Evolutionary conservation across 306 rosid species (phyloP).

Genomic region (Gillenia trifoliata): DNA sequence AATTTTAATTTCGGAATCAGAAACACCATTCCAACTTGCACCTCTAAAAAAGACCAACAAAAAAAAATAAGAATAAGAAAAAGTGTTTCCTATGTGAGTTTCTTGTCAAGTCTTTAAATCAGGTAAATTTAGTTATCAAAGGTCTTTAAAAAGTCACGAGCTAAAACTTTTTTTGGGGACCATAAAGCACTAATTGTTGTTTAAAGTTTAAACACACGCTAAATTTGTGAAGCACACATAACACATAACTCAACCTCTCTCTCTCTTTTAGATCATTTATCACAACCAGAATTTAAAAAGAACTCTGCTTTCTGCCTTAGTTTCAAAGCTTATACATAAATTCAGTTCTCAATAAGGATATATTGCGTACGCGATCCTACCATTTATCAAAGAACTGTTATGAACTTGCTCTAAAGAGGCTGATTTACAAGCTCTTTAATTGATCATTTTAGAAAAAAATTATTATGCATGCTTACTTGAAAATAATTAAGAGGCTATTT

Average conservation of each 20-base stretch:
- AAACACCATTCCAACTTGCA: no score
- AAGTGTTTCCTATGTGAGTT: neutral
- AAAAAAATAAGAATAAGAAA: neutral
- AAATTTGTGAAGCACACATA: neutral
- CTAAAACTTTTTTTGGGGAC: neutral
- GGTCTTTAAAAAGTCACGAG: neutral
- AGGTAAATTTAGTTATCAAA: neutral
- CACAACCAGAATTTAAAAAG: neutral
- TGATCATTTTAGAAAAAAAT: no score
- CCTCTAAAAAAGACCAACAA: neutral
- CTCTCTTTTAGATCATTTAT: neutral
- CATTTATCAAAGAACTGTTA: neutral
- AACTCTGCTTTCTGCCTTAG: neutral
- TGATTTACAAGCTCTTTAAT: no score
- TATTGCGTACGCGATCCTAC: no score
- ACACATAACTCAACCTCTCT: neutral
- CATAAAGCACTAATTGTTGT: neutral
- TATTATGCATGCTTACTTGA: no score
- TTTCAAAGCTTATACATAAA: neutral
- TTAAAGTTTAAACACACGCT: neutral
- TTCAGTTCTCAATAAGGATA: no score
- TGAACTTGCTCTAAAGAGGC: neutral
- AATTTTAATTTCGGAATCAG: no score
- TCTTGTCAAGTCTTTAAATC: neutral
- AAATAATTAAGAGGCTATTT: no score